Evolutionary conservation across 1,284 basidiomycete species (phyloP), one percentile per base, ranked within the genome.

Genomic region (Ustilago nuda): DNA sequence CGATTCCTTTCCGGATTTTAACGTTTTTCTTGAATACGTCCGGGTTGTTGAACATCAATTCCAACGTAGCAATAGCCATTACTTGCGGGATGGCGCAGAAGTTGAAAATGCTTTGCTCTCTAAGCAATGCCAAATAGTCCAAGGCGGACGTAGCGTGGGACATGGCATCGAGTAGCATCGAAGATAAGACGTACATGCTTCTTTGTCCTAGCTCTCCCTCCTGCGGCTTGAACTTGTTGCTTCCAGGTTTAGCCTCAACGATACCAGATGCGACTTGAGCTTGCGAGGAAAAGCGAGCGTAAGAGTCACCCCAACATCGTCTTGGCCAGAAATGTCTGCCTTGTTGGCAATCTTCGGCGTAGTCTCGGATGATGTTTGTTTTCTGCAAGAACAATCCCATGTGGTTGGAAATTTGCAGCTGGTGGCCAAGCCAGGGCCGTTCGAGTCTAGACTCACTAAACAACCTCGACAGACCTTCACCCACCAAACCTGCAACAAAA

Each of bases 371-470:
- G 86, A 99, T 98, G 88, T 99, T 99, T 45, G 95, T 98, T 88
- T 99, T 99, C 87, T 99, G 97, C 12, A 99, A 89, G 61, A 98
- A 89, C 17, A 96, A 89, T n/a, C 97, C 97, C 93, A 98, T 95
- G 54, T 93, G 93, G 87, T 98, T 98, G 78, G 92, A 92, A 2
- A 99, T 89, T 75, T 92, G 92, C 67, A 97, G 90, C 86, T 98
- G 93, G 53, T 91, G 88, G 45, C 90, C 92, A 56, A 99, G 87
- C 89, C 91, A 93, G 0, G 89, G 84, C 0, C 89, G 89, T 87
- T 99, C 96, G 84, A 95, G 94, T 48, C 91, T 91, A 4, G 94
- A 94, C 8, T 93, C 92, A 17, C 93, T 89, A 87, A 96, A 98
- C 54, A 99, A 89, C 8, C 94, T 91, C 0, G 94, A 95, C 54